Percentiles rank a stretch among this genome's conserved stretches.
Evolutionary conservation across 164 flowering plant genomes (phyloP).

Genomic region (Chloranthus sessilifolius): DNA sequence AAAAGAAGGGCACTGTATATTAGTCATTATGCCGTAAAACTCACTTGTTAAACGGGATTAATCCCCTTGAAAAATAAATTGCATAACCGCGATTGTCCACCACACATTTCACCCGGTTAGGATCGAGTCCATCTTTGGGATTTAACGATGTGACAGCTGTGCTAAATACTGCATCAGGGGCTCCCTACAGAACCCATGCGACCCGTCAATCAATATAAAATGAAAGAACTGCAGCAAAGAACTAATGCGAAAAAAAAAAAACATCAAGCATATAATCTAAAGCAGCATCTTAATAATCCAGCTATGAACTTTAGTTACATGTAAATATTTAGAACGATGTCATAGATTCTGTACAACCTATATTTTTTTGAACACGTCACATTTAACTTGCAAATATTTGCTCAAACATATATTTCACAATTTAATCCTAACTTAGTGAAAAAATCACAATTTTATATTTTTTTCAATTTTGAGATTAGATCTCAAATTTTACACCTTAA

Average conservation of each 20-base stretch:
- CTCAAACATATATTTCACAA: no score
- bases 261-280: not conserved
- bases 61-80: slow-evolving; percentile 86
- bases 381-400: no score
- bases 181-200: slow-evolving; percentile 37
- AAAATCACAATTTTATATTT: no score
- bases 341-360: no score
- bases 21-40: slow-evolving; percentile 6
- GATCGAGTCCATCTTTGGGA: slow-evolving; percentile 85
- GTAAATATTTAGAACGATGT: no score
- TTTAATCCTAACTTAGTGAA: no score
- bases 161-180: slow-evolving; percentile 98
- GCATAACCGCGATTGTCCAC: slow-evolving; percentile 91
- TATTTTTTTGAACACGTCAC: no score
- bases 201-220: slow-evolving; percentile 5
- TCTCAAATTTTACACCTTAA: no score
- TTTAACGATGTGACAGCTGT: slow-evolving; percentile 92
- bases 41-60: slow-evolving; percentile 93
- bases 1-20: not conserved
- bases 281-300: no score
- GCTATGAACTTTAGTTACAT: no score
- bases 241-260: no score
- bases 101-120: slow-evolving; percentile 90
- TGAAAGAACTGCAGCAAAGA: not conserved
- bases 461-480: no score